Base-by-base conservation (phyloP, 148 eudicot genomes). In the Spergularia marina region DNA sequence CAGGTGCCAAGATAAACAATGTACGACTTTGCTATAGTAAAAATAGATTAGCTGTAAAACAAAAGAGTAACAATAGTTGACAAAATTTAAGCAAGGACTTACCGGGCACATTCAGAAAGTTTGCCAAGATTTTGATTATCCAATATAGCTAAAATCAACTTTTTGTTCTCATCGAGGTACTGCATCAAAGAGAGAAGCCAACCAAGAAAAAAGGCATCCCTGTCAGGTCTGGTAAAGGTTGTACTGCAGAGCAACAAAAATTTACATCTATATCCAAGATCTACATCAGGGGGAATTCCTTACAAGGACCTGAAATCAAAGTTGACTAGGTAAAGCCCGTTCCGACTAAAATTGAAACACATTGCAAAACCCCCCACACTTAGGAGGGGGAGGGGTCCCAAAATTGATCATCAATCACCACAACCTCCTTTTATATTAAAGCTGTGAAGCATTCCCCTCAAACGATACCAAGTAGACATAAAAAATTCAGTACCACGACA, bases 101-200 rank as follows among this genome's bases (percentile, higher is more conserved):
- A 95, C 99, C 92, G 98, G 58, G 99, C 98, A 80, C 97, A 91
- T 79, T 95, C 98, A 3, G 92, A 87, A 78, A 95, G 97, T 74
- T 95, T 95, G 74, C 98, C 99, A 71, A 95, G 96, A 73, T 92
- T 95, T 80, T 95, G 99, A 82, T 92, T 90, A 82, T 92, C 97
- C 94, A 95, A 65, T 66, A 95, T 95, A 64, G 97, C 98, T 81
- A 95, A 77, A 74, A 95, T 92, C 86, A 95, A 69, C 85, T 89
- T 92, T 82, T 92, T 95, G 88, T 95, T 95, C 86, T 95, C 98
- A 34, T 95, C 99, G 7, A 95, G 99, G 83, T 83, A 92, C 99
- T 95, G 89, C 88, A 87, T 65, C 58, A 65, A 40, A 64, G 56
- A 15, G 51, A 44, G 39, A 21, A 53, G 17, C 21, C 53, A 74